Evolutionary conservation across 176 grass and related monocot species (phyloP).

Genomic region (Oryza coarctata): DNA sequence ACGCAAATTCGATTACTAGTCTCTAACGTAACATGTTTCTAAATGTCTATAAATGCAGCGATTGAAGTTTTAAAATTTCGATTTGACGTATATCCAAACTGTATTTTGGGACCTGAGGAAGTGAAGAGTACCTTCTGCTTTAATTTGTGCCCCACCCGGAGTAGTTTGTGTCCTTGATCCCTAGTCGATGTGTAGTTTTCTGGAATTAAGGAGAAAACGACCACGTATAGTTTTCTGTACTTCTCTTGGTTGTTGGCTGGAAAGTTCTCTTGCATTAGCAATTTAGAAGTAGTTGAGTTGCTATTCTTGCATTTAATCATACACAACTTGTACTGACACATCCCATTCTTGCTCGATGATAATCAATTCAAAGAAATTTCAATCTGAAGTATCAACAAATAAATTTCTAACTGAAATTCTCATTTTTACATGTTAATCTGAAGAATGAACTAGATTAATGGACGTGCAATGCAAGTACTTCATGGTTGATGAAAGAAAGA

Average conservation of each 20-base stretch:
- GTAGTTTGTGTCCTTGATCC: background rate
- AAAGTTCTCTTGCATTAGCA: conserved; percentile 20
- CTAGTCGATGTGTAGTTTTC: conserved; percentile 12
- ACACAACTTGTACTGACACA: background rate
- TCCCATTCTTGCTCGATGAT: background rate
- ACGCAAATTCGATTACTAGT: background rate
- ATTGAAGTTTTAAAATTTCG: background rate
- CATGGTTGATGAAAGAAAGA: background rate
- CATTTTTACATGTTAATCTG: background rate
- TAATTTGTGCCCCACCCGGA: background rate
- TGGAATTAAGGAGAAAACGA: background rate
- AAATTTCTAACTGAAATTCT: background rate
- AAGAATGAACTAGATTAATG: background rate
- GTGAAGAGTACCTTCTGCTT: background rate
- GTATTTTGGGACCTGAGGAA: background rate
- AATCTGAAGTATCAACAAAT: background rate
- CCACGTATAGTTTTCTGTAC: background rate
- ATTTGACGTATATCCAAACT: background rate
- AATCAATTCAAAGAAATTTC: background rate
- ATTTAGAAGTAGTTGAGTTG: background rate
- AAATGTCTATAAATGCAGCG: background rate
- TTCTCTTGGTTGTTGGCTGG: conserved; percentile 32
- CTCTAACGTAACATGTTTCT: background rate
- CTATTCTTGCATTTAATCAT: background rate
- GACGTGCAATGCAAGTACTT: background rate